Evolutionary conservation across 2,329 filamentous ascomycete genomes (phyloP), one percentile per base, ranked within the genome.

Genomic region (Cadophora malorum): DNA sequence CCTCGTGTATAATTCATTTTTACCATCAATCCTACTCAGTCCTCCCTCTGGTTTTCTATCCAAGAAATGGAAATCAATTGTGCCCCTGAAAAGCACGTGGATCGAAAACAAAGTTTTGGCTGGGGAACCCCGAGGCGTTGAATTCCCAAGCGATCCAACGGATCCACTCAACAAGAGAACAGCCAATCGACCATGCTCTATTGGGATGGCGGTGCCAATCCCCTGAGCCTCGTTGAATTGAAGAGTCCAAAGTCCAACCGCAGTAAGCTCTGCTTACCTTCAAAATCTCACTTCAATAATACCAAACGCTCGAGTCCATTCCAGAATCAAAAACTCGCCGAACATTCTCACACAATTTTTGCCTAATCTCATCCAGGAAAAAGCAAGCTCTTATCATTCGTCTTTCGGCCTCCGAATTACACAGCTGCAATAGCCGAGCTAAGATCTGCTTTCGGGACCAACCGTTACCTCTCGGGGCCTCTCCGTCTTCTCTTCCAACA

Each of bases 161-260:
- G 49, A 66, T 64, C 56, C 41, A 58, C 66, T 68, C 69, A 70
- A 70, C 69, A 68, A 70, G 63, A 65, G 56, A 47, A 55, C 21
- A 50, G 52, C 38, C 52, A 38, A 38, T 33, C 19, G 38, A 56
- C 56, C 53, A 53, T 64, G 35, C 65, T 64, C 19, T 14, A 55
- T 65, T 41, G 58, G 65, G 52, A 64, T 58, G 41, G 53, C 41
- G 16, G 16, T 21, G 35, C 41, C 28, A 50, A 38, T 41, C 52
- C 53, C 63, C 63, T 65, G 28, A 71, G 67, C 69, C 63, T 71
- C 50, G 61, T 70, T 64, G 65, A 63, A 65, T 70, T 64, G 65
- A 63, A 65, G 31, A 28, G 21, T 47, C 55, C 25, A 23, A 63
- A 28, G 6, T 45, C 55, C 25, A 41, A 63, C 45, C 14, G 28